phyloP scores from a whole-genome alignment of 306 rosid genomes.

The Heteromeles arbutifolia region DNA sequence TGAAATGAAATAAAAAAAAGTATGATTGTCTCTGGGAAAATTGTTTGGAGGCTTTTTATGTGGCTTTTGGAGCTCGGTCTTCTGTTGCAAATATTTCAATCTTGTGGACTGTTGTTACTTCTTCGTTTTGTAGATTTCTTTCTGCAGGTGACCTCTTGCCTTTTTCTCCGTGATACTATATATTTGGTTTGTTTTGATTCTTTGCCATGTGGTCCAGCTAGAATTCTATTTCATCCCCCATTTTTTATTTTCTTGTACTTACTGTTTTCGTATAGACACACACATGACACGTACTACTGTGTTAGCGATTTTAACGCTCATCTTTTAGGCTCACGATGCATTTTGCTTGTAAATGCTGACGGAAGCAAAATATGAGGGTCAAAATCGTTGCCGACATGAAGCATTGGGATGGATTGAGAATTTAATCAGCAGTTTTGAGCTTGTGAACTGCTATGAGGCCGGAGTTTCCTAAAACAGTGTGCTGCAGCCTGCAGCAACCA shows the following conservation, averaged over 20 bases:
- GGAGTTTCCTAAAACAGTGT: constrained; percentile 23
- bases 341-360: background rate
- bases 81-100: constrained; percentile 6
- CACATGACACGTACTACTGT: background rate
- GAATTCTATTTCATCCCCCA: background rate
- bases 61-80: constrained; percentile 22
- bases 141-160: constrained; percentile 10
- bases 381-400: too few species aligned
- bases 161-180: background rate
- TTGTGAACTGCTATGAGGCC: constrained; percentile 19
- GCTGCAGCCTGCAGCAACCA: background rate
- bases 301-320: background rate
- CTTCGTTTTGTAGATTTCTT: constrained; percentile 6
- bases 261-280: background rate
- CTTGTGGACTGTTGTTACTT: constrained; percentile 5
- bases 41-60: constrained; percentile 22
- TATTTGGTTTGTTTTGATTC: constrained; percentile 6
- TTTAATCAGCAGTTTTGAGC: background rate
- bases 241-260: background rate
- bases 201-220: constrained; percentile 24
- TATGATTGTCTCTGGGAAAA: constrained; percentile 9
- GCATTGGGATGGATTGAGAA: background rate
- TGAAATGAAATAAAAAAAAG: background rate
- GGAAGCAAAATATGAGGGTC: background rate
- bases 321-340: background rate